Evolutionary conservation across 176 grass and related monocot genomes (phyloP), one percentile per base, ranked within the genome.

Genomic region (Avena sativa): DNA sequence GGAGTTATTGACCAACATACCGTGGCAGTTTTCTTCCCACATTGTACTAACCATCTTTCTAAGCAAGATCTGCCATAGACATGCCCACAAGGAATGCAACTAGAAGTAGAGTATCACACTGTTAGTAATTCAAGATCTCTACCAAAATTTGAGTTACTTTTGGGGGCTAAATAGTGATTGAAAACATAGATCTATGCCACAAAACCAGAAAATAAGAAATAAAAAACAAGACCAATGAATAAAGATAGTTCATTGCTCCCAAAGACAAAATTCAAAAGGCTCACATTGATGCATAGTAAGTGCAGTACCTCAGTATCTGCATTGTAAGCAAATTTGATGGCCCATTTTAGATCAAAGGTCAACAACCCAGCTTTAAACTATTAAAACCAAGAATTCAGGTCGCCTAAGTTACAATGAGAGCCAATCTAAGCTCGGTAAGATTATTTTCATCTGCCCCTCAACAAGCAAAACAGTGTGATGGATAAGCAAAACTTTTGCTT

Each of bases 1-100:
- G 25, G 9, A 43, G 17, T 28, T 47, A 44, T 52, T 88, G 78
- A 73, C 1, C 44, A 84, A 48, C 91, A 91, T 91, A 98, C 96
- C 86, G 93, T 93, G 63, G 90, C 96, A 62, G 67, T 80, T 88
- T 88, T 96, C 59, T 92, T 98, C 66, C 85, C 79, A 61, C 48
- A 87, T 53, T 96, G 92, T 16, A 59, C 34, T 83, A 96, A 48
- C 93, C 93, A 98, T 82, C 36, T 90, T 73, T 98, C 96, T 84
- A 96, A 79, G 87, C 96, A 98, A 64, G 79, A 94, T 91, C 93
- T 96, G 25, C 96, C 96, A 56, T 96, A 98, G 25, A 98, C 89
- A 91, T 98, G 96, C 30, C 96, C 96, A 83, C 96, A 98, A 67
- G 96, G 97, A 91, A 98, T 92, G 90, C 94, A 98, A 71, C 97